Percentiles rank a stretch among this genome's conserved stretches.
phyloP scores from a whole-genome alignment of 1,284 basidiomycete genomes.

The Peniophora sp. region DNA sequence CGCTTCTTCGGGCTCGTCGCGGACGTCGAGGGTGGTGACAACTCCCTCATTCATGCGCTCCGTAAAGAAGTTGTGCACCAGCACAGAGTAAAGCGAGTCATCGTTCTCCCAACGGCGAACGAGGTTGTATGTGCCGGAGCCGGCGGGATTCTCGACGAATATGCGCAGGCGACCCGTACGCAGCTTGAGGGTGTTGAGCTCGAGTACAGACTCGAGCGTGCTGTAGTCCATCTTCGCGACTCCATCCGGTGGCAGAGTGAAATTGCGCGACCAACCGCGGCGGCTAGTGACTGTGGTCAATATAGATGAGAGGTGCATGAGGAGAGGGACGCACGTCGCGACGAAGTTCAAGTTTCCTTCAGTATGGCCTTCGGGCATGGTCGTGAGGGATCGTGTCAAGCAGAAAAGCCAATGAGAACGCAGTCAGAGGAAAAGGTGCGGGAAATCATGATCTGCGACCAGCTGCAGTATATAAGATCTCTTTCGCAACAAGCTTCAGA shows the following conservation, averaged over 20 bases:
- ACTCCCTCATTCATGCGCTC: background rate
- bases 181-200: background rate
- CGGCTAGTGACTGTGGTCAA: background rate
- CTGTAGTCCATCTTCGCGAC: background rate
- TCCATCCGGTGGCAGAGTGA: background rate
- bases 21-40: background rate
- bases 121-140: background rate
- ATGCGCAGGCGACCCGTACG: background rate
- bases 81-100: background rate
- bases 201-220: background rate
- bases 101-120: background rate
- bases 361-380: background rate
- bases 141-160: background rate
- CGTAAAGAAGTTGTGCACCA: background rate
- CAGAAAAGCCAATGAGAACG: no score
- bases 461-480: no score
- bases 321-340: background rate
- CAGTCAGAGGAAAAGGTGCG: no score
- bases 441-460: no score
- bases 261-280: background rate
- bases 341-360: background rate
- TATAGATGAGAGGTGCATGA: background rate
- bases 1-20: background rate
- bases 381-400: no score
- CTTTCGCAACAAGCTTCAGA: no score